A percentile compares a stretch with the other conserved stretches of the same genome.
Conservation (phyloP, 768 basidiomycete genomes). For the Mycena pura region DNA sequence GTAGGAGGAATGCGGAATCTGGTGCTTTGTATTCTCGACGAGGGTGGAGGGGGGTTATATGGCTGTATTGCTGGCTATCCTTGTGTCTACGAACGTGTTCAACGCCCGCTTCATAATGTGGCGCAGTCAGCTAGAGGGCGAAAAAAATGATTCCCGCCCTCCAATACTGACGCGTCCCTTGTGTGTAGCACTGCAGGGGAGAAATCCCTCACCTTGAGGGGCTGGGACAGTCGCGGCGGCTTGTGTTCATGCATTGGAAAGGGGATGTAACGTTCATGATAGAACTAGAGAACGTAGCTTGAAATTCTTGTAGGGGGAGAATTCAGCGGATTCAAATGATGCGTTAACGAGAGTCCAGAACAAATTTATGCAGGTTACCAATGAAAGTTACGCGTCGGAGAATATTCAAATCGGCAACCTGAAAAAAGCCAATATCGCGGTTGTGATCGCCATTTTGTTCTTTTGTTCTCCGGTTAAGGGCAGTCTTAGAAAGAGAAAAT, state of each 20-base stretch:
- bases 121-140: neutral
- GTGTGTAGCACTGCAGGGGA: neutral
- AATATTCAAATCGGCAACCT: no score
- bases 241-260: neutral
- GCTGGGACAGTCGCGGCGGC: neutral
- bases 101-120: conserved; percentile 4
- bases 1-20: conserved; percentile 7
- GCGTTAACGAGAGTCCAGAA: conserved; percentile 10
- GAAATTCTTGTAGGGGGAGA: neutral
- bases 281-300: no score
- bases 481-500: neutral
- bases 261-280: conserved; percentile 3
- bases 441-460: no score
- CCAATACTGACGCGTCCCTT: no score
- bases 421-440: no score
- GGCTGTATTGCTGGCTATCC: neutral
- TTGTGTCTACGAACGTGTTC: conserved; percentile 10
- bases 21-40: neutral
- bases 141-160: neutral
- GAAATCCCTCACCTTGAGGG: conserved; percentile 1
- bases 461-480: neutral
- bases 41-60: neutral
- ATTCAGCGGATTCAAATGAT: neutral
- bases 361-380: no score
- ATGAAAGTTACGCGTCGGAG: no score